Conservation (phyloP, 2,329 filamentous ascomycete genomes). For the Gnomoniopsis sp. region DNA sequence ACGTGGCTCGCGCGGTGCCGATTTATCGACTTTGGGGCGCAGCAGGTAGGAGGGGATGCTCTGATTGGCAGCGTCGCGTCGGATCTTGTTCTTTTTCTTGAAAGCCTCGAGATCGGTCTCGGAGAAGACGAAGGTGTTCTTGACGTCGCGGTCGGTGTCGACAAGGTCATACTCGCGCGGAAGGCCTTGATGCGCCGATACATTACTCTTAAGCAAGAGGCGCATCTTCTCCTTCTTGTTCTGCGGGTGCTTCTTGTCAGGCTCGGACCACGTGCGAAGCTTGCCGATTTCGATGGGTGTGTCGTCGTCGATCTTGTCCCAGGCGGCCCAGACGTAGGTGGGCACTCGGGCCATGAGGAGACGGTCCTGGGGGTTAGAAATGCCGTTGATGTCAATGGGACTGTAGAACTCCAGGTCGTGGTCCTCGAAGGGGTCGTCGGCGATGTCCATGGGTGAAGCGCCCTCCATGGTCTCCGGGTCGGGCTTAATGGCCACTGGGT, state of each 20-base stretch:
- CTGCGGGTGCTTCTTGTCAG: constrained; percentile 29
- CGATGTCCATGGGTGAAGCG: constrained; percentile 39
- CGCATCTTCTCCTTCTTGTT: constrained; percentile 38
- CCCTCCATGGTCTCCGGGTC: constrained; percentile 38
- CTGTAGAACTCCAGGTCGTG: constrained; percentile 58
- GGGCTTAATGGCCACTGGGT: constrained; percentile 36
- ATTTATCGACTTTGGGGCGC: constrained; percentile 43
- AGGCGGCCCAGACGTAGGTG: constrained; percentile 76
- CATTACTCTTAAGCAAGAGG: constrained; percentile 65
- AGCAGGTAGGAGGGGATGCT: constrained; percentile 58
- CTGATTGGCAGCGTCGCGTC: constrained; percentile 53
- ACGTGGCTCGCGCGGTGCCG: constrained; percentile 32
- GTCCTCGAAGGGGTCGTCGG: constrained; percentile 60
- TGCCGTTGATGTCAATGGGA: constrained; percentile 26
- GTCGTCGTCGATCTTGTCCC: constrained; percentile 73
- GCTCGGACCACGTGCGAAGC: constrained; percentile 57
- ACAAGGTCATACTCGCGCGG: constrained; percentile 86
- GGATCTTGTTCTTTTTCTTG: constrained; percentile 54
- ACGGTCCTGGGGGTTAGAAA: constrained; percentile 33
- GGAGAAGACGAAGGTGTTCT: constrained; percentile 88
- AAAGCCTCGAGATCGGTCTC: constrained; percentile 88
- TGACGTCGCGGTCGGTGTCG: constrained; percentile 60
- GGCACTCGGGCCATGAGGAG: constrained; percentile 77
- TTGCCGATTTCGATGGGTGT: constrained; percentile 80
- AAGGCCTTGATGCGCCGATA: constrained; percentile 67